Base-by-base conservation (phyloP, 371 early-diverging fungal genomes). In the Haplosporangium sp. region DNA sequence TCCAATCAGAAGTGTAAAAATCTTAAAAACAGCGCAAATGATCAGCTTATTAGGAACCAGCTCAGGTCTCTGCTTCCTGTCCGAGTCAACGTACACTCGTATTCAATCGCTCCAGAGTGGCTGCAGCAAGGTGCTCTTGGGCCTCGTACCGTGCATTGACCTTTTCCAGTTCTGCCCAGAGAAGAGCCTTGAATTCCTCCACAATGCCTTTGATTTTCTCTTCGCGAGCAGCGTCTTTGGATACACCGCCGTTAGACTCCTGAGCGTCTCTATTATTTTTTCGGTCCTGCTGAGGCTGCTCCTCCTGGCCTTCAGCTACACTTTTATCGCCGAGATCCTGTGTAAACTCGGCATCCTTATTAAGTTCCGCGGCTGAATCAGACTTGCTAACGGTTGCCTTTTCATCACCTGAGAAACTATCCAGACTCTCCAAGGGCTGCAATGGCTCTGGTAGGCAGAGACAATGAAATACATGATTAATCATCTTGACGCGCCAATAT, bases 81-180 rank as follows among this genome's bases (percentile, higher is more conserved):
- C 29, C 29, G 29, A 29, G 29, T 29, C 29, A 29, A 64, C 69
- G 48, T 73, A 84, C 84, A 55, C 72, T 66, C 1, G 76, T 59
- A 41, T 69, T 80, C 11, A 89, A 77, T 6, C 69, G 59, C 14
- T 76, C 81, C 54, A 86, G 47, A 50, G 58, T 73, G 21, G 56
- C 62, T 14, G 64, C 62, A 0, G 83, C 80, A 48, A 84, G 74
- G 3, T 71, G 70, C 55, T 86, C 85, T 38, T 86, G 80, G 14
- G 73, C 81, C 46, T 76, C 76, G 53, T 86, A 89, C 23, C 84
- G 82, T n/a, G 64, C 73, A 69, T 88, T 81, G 57, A 89, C 87
- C 67, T 88, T 89, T 47, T 83, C 81, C 46, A 85, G 63, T 61
- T 89, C 88, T 29, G 72, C 71, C 66, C 81, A 55, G 20, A 87